Conservation (phyloP, 495 filamentous ascomycete species). For the Xylaria cubensis region DNA sequence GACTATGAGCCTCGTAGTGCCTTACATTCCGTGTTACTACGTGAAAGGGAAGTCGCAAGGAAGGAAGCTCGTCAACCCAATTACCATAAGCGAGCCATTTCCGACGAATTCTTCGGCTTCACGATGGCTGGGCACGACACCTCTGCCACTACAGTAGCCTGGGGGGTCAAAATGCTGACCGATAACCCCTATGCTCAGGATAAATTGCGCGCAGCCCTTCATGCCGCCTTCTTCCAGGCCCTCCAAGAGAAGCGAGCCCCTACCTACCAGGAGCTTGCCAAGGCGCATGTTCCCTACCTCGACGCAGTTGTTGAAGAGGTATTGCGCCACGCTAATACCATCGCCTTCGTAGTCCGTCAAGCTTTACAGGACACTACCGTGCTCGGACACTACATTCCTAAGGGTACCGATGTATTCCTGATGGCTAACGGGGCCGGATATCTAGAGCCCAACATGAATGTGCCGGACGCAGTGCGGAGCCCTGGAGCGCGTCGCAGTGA, state of each 20-base stretch:
- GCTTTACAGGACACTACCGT: constrained; percentile 38
- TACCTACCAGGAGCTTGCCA: constrained; percentile 34
- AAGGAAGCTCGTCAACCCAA: constrained; percentile 7
- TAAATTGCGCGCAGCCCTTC: constrained; percentile 34
- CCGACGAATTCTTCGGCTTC: constrained; percentile 37
- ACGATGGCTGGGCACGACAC: constrained; percentile 45
- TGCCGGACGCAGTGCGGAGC: constrained; percentile 22
- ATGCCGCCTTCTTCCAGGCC: constrained; percentile 29
- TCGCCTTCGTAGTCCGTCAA: constrained; percentile 30
- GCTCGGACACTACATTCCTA: constrained; percentile 40
- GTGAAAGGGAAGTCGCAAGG: neutral
- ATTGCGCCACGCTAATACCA: constrained; percentile 29
- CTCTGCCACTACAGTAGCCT: constrained; percentile 35
- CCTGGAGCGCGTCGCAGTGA: constrained; percentile 24
- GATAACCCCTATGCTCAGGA: constrained; percentile 40
- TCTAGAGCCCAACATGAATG: constrained; percentile 32
- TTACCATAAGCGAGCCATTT: constrained; percentile 11
- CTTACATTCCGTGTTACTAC: constrained; percentile 5
- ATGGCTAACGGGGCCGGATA: constrained; percentile 34
- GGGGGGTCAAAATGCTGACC: constrained; percentile 48
- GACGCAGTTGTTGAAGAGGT: constrained; percentile 44
- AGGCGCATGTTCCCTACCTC: constrained; percentile 38
- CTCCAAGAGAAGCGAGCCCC: constrained; percentile 27
- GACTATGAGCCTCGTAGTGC: constrained; percentile 26
- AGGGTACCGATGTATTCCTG: constrained; percentile 40